These are phyloP conservation scores for Pythium guiyangense DNA, from an alignment of 352 stramenopile genomes.

Conservation along the genomic window DNA sequence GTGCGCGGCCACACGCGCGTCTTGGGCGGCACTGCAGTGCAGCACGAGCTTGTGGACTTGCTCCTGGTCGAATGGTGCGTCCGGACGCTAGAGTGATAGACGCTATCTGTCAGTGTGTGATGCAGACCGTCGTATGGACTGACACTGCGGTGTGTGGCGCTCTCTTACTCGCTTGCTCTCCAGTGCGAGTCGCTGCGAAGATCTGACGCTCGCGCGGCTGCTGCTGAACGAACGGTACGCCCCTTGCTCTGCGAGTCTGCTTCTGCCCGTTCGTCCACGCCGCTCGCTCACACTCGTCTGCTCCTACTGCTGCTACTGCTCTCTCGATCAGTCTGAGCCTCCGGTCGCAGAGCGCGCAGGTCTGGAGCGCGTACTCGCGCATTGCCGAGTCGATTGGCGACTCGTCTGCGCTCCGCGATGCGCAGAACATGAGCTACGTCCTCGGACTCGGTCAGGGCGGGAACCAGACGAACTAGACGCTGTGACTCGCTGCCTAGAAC, in stretches of 20 bases:
- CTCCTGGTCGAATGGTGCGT: constrained; percentile 74
- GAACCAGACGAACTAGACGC: constrained; percentile 63
- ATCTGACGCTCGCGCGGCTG: constrained; percentile 67
- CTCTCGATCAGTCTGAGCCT: constrained; percentile 40
- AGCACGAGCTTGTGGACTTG: constrained; percentile 73
- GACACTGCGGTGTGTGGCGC: not conserved
- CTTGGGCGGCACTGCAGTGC: constrained; percentile 64
- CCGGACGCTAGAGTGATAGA: too few relatives aligned
- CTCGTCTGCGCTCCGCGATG: constrained; percentile 65
- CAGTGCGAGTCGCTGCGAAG: constrained; percentile 64
- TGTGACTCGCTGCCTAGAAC: not conserved
- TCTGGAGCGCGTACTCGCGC: constrained; percentile 72
- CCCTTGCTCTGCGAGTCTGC: not conserved
- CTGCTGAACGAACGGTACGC: constrained; percentile 77
- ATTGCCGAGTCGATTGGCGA: constrained; percentile 70
- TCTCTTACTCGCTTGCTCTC: not conserved
- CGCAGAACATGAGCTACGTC: constrained; percentile 88
- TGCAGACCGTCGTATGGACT: not conserved
- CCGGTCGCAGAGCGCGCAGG: constrained; percentile 74
- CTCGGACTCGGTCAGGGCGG: constrained; percentile 74
- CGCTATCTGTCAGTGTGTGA: not conserved
- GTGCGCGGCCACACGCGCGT: constrained; percentile 61
- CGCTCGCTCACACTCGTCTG: not conserved
- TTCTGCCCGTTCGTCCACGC: not conserved
- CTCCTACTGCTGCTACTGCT: not conserved